Base-by-base conservation (phyloP, 2,329 filamentous ascomycete species). In the Aspergillus sp. region DNA sequence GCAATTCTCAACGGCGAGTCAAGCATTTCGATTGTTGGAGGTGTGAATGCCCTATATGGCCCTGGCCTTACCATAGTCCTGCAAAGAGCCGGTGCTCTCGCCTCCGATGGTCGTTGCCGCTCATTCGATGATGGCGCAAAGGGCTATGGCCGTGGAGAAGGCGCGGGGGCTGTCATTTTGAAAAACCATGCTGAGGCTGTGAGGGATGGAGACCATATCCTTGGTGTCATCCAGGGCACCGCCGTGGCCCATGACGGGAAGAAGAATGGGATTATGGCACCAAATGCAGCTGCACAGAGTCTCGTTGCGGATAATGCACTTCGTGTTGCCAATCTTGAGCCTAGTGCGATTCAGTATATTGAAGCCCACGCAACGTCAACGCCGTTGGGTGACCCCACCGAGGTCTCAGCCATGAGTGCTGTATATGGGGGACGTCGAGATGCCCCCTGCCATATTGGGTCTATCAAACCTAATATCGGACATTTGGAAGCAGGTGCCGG, bases 261-360 rank as follows among this genome's bases (percentile, higher is more conserved):
- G n/a, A 70, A 69, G 0, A 68, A 68, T 19, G 71, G 72, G 4
- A 73, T 73, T 51, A 74, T 73, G 70, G 70, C 70, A 3, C 73
- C 73, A 2, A 73, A 68, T 33, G 65, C 58, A 2, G 55, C 62
- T 9, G 66, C 72, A 0, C 73, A 75, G 53, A 60, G 70, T 33
- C 48, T 64, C 0, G 69, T 73, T 4, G 68, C 70, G 1, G 27
- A 59, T 2, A 65, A 61, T 19, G 68, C 68, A 2, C 61, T 69
- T 5, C 13, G 47, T 0, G 54, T 37, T 7, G 64, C 55, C 2
- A 40, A 54, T 6, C 40, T 71, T 5, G 59, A 65, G n/a, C 60
- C 67, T 1, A 19, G 37, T 2, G 56, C 59, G 1, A 54, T 69
- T 3, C 39, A 44, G 2, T 67, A 66, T 37, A 54, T 67, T 15